These are phyloP conservation scores for Hypoxylon trugodes DNA, from an alignment of 495 filamentous ascomycete species.

Conservation along the genomic window DNA sequence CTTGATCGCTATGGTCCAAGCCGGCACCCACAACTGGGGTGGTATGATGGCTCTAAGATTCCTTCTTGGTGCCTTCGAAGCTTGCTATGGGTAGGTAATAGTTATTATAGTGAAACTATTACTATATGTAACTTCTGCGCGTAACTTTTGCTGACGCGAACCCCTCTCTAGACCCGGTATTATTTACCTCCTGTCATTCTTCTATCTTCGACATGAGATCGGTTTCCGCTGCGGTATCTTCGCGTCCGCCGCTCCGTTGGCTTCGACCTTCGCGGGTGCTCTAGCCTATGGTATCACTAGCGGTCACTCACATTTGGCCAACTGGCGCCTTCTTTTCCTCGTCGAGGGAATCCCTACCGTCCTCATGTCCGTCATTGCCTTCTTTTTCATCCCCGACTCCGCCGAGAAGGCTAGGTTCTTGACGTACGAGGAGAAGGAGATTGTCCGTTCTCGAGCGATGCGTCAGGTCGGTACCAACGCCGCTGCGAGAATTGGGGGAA, in stretches of 20 bases:
- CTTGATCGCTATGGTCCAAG: constrained; percentile 63
- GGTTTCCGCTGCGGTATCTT: constrained; percentile 78
- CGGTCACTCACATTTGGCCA: constrained; percentile 68
- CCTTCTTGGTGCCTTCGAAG: constrained; percentile 69
- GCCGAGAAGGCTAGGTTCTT: constrained; percentile 72
- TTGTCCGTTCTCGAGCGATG: constrained; percentile 68
- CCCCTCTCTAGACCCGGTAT: constrained; percentile 60
- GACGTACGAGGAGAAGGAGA: constrained; percentile 70
- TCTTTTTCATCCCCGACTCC: constrained; percentile 73
- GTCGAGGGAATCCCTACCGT: constrained; percentile 78
- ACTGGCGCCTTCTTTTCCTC: constrained; percentile 80
- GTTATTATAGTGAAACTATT: neutral
- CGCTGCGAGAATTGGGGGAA: constrained; percentile 51
- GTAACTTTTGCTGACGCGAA: constrained; percentile 9
- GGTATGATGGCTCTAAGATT: constrained; percentile 71
- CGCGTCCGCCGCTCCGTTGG: constrained; percentile 74
- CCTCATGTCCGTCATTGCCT: constrained; percentile 67
- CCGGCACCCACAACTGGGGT: constrained; percentile 63
- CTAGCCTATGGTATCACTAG: constrained; percentile 81
- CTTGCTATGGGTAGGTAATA: constrained; percentile 59
- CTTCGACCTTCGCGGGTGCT: constrained; percentile 79
- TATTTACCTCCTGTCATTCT: constrained; percentile 77
- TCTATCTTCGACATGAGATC: constrained; percentile 78
- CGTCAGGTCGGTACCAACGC: constrained; percentile 65
- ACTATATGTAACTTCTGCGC: too few relatives aligned